These are phyloP conservation scores for Skeletonema potamos DNA, from an alignment of 108 stramenopile species.

Conservation along the genomic window DNA sequence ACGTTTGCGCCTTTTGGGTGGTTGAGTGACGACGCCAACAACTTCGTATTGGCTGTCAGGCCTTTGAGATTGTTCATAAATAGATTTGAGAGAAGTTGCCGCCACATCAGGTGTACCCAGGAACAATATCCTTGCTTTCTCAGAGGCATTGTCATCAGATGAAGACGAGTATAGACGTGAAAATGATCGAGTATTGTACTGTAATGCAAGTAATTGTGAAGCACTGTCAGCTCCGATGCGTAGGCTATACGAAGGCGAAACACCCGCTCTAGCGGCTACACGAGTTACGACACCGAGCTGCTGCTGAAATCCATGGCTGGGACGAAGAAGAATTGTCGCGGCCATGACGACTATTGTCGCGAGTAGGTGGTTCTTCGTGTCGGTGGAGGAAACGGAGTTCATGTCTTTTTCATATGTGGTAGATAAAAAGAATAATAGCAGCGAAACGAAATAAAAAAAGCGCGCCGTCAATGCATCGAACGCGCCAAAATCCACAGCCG, in stretches of 20 bases:
- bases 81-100: conserved; percentile 76
- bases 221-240: background rate
- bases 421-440: too few species aligned
- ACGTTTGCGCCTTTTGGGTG: conserved; percentile 85
- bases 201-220: background rate
- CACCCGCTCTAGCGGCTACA: background rate
- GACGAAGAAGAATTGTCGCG: background rate
- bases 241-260: background rate
- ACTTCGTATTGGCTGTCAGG: conserved; percentile 70
- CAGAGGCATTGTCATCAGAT: background rate
- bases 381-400: background rate
- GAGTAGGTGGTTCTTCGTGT: conserved; percentile 1
- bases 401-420: background rate
- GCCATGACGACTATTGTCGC: conserved; percentile 20
- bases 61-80: conserved; percentile 69
- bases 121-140: conserved; percentile 84
- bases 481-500: conserved; percentile 1
- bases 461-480: background rate
- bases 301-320: conserved; percentile 22
- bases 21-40: conserved; percentile 92
- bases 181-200: background rate
- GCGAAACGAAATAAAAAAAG: background rate
- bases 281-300: background rate
- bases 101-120: conserved; percentile 97
- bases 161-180: conserved; percentile 9